Conservation (phyloP, 2,329 filamentous ascomycete species). For the Alternaria sp. region DNA sequence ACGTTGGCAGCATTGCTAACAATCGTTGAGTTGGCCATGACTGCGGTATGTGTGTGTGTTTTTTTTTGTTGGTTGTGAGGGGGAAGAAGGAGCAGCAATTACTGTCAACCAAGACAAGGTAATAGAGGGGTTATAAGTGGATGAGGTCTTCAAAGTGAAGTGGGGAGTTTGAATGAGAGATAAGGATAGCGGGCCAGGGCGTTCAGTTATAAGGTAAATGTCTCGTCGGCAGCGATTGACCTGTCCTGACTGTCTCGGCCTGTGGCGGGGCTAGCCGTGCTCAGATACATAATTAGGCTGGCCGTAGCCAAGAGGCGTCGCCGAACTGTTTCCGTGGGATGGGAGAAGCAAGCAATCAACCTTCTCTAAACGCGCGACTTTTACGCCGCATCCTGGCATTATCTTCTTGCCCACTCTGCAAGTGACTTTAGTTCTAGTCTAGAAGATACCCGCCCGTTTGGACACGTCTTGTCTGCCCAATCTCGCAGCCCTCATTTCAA, state of each 20-base stretch:
- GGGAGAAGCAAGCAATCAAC: conserved; percentile 44
- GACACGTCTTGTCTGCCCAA: background rate
- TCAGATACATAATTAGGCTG: conserved; percentile 36
- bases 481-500: background rate
- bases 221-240: conserved; percentile 12
- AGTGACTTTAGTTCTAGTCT: background rate
- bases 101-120: conserved; percentile 2
- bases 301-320: conserved; percentile 47
- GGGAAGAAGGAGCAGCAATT: conserved; percentile 4
- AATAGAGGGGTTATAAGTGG: background rate
- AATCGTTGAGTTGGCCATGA: conserved; percentile 51
- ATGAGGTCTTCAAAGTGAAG: conserved; percentile 1
- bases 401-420: conserved; percentile 26
- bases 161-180: conserved; percentile 31
- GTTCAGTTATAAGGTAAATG: conserved; percentile 38
- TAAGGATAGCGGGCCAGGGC: conserved; percentile 34
- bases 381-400: conserved; percentile 14
- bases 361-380: conserved; percentile 17
- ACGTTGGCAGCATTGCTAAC: conserved; percentile 60
- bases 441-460: background rate
- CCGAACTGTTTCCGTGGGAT: conserved; percentile 52
- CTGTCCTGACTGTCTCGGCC: conserved; percentile 36
- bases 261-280: conserved; percentile 41
- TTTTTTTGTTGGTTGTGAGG: conserved; percentile 13
- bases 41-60: conserved; percentile 14